Conservation (phyloP, 495 filamentous ascomycete genomes). For the Daldinia grandis region DNA sequence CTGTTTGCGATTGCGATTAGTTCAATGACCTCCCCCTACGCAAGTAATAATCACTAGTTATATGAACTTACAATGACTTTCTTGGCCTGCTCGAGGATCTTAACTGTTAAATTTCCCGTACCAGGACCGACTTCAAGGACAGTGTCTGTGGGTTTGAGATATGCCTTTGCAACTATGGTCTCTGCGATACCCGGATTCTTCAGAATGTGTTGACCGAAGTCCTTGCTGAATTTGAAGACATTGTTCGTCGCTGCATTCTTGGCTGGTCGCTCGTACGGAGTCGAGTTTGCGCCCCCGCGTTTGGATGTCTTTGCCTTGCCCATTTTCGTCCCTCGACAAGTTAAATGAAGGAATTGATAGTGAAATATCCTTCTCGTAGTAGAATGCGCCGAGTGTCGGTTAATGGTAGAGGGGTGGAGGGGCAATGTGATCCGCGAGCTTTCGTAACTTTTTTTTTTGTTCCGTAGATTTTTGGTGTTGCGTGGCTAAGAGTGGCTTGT, state of each 20-base stretch:
- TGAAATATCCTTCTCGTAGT: not conserved
- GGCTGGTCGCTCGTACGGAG: slow-evolving; percentile 65
- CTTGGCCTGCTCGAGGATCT: slow-evolving; percentile 86
- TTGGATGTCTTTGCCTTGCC: slow-evolving; percentile 69
- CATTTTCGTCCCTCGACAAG: slow-evolving; percentile 49
- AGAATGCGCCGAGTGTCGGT: slow-evolving; percentile 5
- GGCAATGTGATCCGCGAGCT: slow-evolving; percentile 33
- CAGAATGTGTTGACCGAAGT: slow-evolving; percentile 84
- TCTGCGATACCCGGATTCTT: slow-evolving; percentile 95
- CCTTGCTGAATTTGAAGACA: slow-evolving; percentile 75
- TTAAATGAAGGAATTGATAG: not conserved
- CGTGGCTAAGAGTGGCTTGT: slow-evolving; percentile 24
- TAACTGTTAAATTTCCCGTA: slow-evolving; percentile 87
- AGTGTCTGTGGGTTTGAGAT: slow-evolving; percentile 87
- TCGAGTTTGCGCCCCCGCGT: slow-evolving; percentile 61
- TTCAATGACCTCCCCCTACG: not conserved
- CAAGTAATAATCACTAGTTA: too few species aligned
- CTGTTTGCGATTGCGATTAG: slow-evolving; percentile 16
- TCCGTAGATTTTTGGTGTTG: slow-evolving; percentile 36
- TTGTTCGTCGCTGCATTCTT: slow-evolving; percentile 65
- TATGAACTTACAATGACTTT: slow-evolving; percentile 72
- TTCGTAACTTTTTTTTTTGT: slow-evolving; percentile 24
- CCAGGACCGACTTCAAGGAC: slow-evolving; percentile 65
- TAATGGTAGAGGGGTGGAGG: slow-evolving; percentile 9
- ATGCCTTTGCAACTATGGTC: slow-evolving; percentile 80